A percentile compares a stretch with the other conserved stretches of the same genome.
These are phyloP conservation scores for Phaffomyces opuntiae DNA, from an alignment of 805 yeast species.

Conservation along the genomic window DNA sequence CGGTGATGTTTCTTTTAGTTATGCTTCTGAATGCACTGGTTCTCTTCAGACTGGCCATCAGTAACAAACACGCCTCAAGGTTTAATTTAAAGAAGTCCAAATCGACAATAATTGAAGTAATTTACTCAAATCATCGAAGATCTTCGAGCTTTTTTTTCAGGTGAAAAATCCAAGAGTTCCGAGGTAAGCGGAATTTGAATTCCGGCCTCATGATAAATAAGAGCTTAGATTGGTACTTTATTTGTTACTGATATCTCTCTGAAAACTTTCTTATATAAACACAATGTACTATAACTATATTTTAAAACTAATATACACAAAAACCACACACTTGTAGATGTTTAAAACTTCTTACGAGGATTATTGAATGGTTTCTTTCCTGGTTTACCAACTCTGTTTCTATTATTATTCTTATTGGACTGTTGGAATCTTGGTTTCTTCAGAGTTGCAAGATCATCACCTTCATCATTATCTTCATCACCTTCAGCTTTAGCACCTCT, in stretches of 20 bases:
- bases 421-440: constrained; percentile 19
- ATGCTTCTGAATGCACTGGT: too few relatives aligned
- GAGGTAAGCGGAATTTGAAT: neutral
- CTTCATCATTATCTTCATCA: constrained; percentile 49
- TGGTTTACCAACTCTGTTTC: constrained; percentile 21
- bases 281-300: too few relatives aligned
- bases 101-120: neutral
- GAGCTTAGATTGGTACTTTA: too few relatives aligned
- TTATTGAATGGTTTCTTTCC: constrained; percentile 38
- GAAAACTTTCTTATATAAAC: too few relatives aligned
- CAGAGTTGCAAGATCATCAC: constrained; percentile 38
- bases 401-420: constrained; percentile 3
- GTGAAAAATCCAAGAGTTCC: neutral
- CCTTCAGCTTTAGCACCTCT: constrained; percentile 48
- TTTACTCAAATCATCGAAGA: neutral
- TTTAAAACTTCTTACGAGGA: constrained; percentile 50
- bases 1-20: too few relatives aligned
- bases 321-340: neutral
- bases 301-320: neutral
- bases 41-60: too few relatives aligned
- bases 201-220: neutral
- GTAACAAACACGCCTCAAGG: too few relatives aligned
- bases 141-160: neutral
- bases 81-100: too few relatives aligned
- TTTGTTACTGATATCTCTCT: too few relatives aligned